phyloP scores from a whole-genome alignment of 768 basidiomycete genomes.

The Auriscalpium orientale region DNA sequence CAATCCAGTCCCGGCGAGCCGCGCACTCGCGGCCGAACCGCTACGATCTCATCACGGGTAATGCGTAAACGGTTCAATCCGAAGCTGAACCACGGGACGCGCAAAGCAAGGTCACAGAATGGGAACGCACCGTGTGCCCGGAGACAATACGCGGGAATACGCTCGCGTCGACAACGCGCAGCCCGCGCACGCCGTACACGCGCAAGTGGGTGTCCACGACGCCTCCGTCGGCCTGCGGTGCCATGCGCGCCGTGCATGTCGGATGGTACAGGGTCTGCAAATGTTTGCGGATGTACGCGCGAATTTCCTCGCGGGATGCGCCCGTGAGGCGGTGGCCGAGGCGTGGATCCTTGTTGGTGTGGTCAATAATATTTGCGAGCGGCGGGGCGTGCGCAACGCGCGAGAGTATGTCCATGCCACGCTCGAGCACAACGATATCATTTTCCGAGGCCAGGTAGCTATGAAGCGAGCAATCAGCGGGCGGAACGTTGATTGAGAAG shows the following conservation, averaged over 20 bases:
- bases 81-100: no score
- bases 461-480: neutral
- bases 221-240: slow-evolving; percentile 27
- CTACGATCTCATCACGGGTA: neutral
- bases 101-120: neutral
- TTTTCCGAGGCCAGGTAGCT: slow-evolving; percentile 38
- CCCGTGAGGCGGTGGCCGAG: slow-evolving; percentile 32
- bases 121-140: slow-evolving; percentile 36
- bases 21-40: neutral
- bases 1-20: no score
- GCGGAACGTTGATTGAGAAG: slow-evolving; percentile 3
- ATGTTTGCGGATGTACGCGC: slow-evolving; percentile 25
- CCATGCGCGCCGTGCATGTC: slow-evolving; percentile 34
- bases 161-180: slow-evolving; percentile 41
- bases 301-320: slow-evolving; percentile 29
- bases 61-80: no score
- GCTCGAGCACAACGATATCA: slow-evolving; percentile 32
- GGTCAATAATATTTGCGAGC: slow-evolving; percentile 29
- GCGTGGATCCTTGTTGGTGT: slow-evolving; percentile 18
- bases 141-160: slow-evolving; percentile 36
- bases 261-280: slow-evolving; percentile 39
- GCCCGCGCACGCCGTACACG: slow-evolving; percentile 35
- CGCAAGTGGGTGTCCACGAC: slow-evolving; percentile 36
- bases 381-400: slow-evolving; percentile 34
- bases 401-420: slow-evolving; percentile 32